Conservation (phyloP, 1,139 yeast genomes). For the Meyerozyma sp. region DNA sequence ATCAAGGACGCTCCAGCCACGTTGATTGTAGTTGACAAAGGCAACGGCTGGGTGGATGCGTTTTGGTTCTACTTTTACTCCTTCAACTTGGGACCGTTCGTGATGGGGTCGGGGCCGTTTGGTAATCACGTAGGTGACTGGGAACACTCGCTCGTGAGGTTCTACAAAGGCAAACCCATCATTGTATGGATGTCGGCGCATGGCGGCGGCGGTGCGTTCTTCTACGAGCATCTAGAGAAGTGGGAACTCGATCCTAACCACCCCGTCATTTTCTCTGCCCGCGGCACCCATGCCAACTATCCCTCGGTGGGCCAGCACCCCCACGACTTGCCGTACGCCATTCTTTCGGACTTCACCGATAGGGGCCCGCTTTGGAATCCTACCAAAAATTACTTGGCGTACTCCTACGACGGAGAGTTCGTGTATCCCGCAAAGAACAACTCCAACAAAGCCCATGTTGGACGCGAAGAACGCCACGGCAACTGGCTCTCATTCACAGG, state of each 20-base stretch:
- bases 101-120: slow-evolving; percentile 96
- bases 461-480: slow-evolving; percentile 60
- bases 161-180: slow-evolving; percentile 75
- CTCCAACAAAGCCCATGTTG: slow-evolving; percentile 38
- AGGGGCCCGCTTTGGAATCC: slow-evolving; percentile 97
- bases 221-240: slow-evolving; percentile 70
- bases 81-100: slow-evolving; percentile 91
- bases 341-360: slow-evolving; percentile 88
- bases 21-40: slow-evolving; percentile 81
- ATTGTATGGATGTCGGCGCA: slow-evolving; percentile 98
- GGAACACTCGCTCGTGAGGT: slow-evolving; percentile 91
- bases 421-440: slow-evolving; percentile 38
- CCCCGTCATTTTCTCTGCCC: slow-evolving; percentile 82
- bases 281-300: slow-evolving; percentile 97
- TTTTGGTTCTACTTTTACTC: slow-evolving; percentile 96
- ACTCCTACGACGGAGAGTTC: slow-evolving; percentile 61
- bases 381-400: slow-evolving; percentile 69
- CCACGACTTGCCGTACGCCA: slow-evolving; percentile 89
- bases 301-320: slow-evolving; percentile 96
- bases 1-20: slow-evolving; percentile 76
- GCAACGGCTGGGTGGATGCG: slow-evolving; percentile 89
- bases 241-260: slow-evolving; percentile 41
- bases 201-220: slow-evolving; percentile 93
- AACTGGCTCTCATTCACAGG: slow-evolving; percentile 81
- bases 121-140: slow-evolving; percentile 98